Conservation (phyloP, 75 land plant species). For the Azolla pinnata region DNA sequence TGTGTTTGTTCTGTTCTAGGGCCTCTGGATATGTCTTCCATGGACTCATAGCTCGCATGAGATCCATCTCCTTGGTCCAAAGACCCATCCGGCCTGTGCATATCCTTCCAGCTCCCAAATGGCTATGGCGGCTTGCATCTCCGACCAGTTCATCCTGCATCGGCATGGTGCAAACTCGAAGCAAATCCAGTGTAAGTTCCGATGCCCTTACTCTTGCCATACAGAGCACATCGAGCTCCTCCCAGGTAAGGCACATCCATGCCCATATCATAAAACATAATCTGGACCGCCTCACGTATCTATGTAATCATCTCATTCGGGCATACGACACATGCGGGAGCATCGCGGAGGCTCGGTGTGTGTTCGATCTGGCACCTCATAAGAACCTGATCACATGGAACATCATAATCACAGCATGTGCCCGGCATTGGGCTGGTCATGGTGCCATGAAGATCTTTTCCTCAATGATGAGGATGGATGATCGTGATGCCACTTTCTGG, state of each 20-base stretch:
- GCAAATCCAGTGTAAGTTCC: background rate
- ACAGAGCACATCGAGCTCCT: background rate
- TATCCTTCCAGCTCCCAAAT: too few relatives aligned
- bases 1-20: too few relatives aligned
- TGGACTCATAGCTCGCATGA: too few relatives aligned
- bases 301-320: background rate
- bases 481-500: too few relatives aligned
- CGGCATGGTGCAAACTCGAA: background rate
- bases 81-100: too few relatives aligned
- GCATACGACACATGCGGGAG: background rate
- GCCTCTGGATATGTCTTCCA: too few relatives aligned
- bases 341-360: background rate
- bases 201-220: background rate
- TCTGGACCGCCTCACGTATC: background rate
- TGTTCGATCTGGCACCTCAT: background rate
- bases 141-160: too few relatives aligned
- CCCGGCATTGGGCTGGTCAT: conserved; percentile 2
- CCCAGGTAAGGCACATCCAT: background rate
- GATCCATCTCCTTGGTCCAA: too few relatives aligned
- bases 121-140: too few relatives aligned
- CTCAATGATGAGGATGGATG: too few relatives aligned
- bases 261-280: background rate
- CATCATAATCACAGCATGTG: conserved; percentile 20
- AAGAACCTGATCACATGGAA: conserved; percentile 28
- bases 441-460: conserved; percentile 11